A percentile compares a stretch with the other conserved stretches of the same genome.
Evolutionary conservation across 495 filamentous ascomycete genomes (phyloP).

Genomic region (Podospora comata): DNA sequence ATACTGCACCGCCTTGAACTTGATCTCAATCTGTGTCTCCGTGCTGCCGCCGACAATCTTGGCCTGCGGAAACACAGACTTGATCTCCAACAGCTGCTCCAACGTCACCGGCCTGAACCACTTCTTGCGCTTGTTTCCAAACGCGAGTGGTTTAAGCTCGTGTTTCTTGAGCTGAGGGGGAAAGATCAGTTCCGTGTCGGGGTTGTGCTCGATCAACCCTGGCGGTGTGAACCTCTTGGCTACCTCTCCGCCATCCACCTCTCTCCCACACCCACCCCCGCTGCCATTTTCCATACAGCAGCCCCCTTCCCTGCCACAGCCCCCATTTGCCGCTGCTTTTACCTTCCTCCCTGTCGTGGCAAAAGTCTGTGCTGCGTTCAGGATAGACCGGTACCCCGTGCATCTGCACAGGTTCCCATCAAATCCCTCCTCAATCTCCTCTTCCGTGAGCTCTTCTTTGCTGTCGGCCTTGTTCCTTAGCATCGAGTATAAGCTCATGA

Average conservation of each 20-base stretch:
- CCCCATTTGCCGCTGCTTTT: constrained; percentile 52
- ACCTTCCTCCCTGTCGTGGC: constrained; percentile 30
- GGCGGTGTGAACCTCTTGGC: constrained; percentile 73
- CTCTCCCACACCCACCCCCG: constrained; percentile 58
- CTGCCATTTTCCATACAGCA: constrained; percentile 63
- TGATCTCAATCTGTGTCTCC: constrained; percentile 97
- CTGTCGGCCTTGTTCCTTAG: constrained; percentile 56
- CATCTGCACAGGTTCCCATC: constrained; percentile 96
- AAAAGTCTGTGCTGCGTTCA: constrained; percentile 85
- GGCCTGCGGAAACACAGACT: constrained; percentile 74
- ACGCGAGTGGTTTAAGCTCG: constrained; percentile 73
- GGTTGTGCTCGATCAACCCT: constrained; percentile 88
- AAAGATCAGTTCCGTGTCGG: constrained; percentile 93
- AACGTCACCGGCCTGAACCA: constrained; percentile 91
- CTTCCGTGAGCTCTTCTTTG: constrained; percentile 58
- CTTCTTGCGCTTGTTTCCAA: constrained; percentile 91
- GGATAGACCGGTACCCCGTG: constrained; percentile 90
- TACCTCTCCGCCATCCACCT: constrained; percentile 45
- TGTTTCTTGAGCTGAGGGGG: constrained; percentile 80
- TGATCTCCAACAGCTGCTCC: constrained; percentile 86
- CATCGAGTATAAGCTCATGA: constrained; percentile 89
- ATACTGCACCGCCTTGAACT: constrained; percentile 95
- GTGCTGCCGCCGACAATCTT: constrained; percentile 96
- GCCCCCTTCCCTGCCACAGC: constrained; percentile 40
- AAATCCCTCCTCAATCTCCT: constrained; percentile 83